phyloP scores from a whole-genome alignment of 768 basidiomycete genomes.

The Krasilnikovozyma curviuscula region DNA sequence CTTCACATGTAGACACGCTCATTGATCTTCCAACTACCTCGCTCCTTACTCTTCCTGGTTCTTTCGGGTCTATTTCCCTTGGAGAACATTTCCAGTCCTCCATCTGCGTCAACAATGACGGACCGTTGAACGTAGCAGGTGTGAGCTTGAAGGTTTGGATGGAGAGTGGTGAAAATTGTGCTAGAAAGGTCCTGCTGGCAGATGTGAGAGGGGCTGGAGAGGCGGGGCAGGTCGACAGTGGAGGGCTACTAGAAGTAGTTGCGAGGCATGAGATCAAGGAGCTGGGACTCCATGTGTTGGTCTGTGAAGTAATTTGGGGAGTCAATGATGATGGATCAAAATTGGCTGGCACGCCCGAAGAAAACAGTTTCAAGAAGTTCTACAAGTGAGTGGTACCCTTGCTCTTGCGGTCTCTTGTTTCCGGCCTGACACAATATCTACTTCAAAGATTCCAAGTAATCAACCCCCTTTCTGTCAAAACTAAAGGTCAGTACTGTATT shows the following conservation, averaged over 20 bases:
- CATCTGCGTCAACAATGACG: slow-evolving; percentile 65
- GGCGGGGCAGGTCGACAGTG: slow-evolving; percentile 31
- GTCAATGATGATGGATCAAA: slow-evolving; percentile 30
- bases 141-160: slow-evolving; percentile 59
- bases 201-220: slow-evolving; percentile 28
- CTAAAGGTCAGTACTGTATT: slow-evolving; percentile 36
- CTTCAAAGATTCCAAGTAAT: slow-evolving; percentile 40
- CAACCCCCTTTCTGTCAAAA: slow-evolving; percentile 89
- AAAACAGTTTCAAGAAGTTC: slow-evolving; percentile 59
- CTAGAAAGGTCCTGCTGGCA: slow-evolving; percentile 42
- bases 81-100: slow-evolving; percentile 75
- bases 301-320: slow-evolving; percentile 66
- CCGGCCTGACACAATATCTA: background rate
- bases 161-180: slow-evolving; percentile 35
- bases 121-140: slow-evolving; percentile 41
- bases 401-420: background rate
- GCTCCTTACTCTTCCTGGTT: slow-evolving; percentile 56
- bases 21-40: slow-evolving; percentile 63
- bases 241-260: slow-evolving; percentile 42
- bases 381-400: slow-evolving; percentile 49
- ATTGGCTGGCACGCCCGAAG: slow-evolving; percentile 34
- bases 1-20: too few species aligned
- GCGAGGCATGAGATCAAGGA: slow-evolving; percentile 85
- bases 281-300: slow-evolving; percentile 72
- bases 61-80: slow-evolving; percentile 70